Percentiles rank a stretch among this genome's conserved stretches.
Evolutionary conservation across 441 rosid species (phyloP).

Genomic region (Jatropha multifida): DNA sequence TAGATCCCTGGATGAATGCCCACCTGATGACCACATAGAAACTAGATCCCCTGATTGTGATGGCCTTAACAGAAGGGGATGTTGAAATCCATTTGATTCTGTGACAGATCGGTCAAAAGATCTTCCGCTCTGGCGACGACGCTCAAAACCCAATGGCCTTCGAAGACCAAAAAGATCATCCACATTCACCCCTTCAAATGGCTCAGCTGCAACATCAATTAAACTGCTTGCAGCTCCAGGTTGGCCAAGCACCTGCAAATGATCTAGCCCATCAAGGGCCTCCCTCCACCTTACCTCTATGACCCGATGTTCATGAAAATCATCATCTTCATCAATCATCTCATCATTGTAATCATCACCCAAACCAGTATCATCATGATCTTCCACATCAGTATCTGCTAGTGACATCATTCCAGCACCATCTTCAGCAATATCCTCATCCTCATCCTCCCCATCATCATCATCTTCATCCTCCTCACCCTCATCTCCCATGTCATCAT

Average conservation of each 20-base stretch:
- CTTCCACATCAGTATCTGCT: slow-evolving; percentile 94
- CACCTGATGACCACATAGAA: slow-evolving; percentile 68
- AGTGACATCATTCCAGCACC: slow-evolving; percentile 96
- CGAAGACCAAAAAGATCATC: slow-evolving; percentile 94
- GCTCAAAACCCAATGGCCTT: slow-evolving; percentile 88
- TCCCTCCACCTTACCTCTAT: slow-evolving; percentile 98
- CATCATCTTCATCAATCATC: slow-evolving; percentile 97
- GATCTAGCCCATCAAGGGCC: slow-evolving; percentile 93
- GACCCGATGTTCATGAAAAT: slow-evolving; percentile 84
- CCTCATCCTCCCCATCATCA: slow-evolving; percentile 73
- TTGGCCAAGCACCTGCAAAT: slow-evolving; percentile 87
- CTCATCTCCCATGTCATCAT: slow-evolving; percentile 86
- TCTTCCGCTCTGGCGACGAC: slow-evolving; percentile 79
- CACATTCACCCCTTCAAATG: slow-evolving; percentile 96
- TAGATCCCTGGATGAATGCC: slow-evolving; percentile 72
- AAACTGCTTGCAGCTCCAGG: slow-evolving; percentile 75
- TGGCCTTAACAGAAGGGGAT: slow-evolving; percentile 91
- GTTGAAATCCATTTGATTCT: slow-evolving; percentile 88
- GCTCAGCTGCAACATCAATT: slow-evolving; percentile 90
- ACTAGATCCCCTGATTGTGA: slow-evolving; percentile 66
- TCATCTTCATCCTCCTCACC: slow-evolving; percentile 93
- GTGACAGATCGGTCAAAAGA: slow-evolving; percentile 69
- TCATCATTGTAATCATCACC: slow-evolving; percentile 95
- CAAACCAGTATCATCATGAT: slow-evolving; percentile 90
- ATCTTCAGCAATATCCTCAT: slow-evolving; percentile 92